Percentiles rank a stretch among this genome's conserved stretches.
These are phyloP conservation scores for Crucihimalaya himalaica DNA, from an alignment of 345 rosid genomes.

Conservation along the genomic window DNA sequence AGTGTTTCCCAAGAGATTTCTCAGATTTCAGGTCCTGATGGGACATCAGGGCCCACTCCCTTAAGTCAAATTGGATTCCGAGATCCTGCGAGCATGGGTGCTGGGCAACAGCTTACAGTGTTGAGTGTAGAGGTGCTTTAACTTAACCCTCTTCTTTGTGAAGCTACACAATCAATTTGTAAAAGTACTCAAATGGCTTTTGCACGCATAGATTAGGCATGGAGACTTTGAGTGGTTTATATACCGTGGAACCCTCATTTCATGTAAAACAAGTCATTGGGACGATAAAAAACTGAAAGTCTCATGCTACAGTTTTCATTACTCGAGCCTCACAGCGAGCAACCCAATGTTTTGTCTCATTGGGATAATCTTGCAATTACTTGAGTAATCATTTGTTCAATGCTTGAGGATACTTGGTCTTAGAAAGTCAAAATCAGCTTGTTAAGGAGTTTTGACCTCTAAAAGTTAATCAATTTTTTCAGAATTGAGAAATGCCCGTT, in stretches of 20 bases:
- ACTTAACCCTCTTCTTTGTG: constrained; percentile 9
- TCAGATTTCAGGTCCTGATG: constrained; percentile 89
- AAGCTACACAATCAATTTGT: constrained; percentile 5
- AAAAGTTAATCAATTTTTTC: constrained; percentile 2
- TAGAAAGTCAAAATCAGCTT: constrained; percentile 13
- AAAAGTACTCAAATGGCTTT: constrained; percentile 2
- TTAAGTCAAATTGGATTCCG: constrained; percentile 93
- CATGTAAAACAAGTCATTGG: background rate
- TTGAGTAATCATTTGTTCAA: constrained; percentile 8
- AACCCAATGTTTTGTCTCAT: background rate
- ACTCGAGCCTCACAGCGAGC: constrained; percentile 2
- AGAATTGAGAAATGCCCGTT: background rate
- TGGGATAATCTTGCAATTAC: constrained; percentile 2
- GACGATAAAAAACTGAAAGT: background rate
- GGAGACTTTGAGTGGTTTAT: constrained; percentile 3
- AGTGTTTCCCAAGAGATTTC: constrained; percentile 60
- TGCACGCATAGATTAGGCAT: constrained; percentile 15
- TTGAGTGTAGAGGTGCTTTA: constrained; percentile 83
- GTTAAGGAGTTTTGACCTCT: constrained; percentile 8
- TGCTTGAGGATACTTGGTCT: constrained; percentile 24
- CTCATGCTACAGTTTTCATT: constrained; percentile 3
- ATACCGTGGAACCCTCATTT: background rate
- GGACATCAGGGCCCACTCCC: constrained; percentile 75
- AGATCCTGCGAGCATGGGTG: constrained; percentile 96
- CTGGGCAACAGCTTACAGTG: constrained; percentile 88